Percentiles rank a stretch among this genome's conserved stretches.
These are phyloP conservation scores for Vaccinium corymbosum DNA, from an alignment of 148 eudicot genomes.

Conservation along the genomic window DNA sequence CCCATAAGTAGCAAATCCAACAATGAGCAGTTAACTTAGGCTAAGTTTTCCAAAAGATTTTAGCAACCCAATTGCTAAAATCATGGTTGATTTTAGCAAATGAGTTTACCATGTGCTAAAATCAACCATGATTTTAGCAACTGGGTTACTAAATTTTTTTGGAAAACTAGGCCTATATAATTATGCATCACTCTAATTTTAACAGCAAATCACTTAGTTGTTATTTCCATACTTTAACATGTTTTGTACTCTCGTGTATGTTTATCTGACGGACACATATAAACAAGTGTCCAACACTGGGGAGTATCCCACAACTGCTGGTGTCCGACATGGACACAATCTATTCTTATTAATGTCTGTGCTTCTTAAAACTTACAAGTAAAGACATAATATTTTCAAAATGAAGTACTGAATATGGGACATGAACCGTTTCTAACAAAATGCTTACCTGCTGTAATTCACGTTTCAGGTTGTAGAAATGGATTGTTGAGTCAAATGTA, in stretches of 20 bases:
- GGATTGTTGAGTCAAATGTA: conserved; percentile 93
- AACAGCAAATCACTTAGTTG: neutral
- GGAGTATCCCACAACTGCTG: neutral
- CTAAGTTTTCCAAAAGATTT: too few species aligned
- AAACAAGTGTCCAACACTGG: neutral
- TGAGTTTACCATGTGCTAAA: too few species aligned
- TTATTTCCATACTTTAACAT: neutral
- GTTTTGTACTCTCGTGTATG: neutral
- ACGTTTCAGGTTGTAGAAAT: conserved; percentile 93
- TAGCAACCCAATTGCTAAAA: too few species aligned
- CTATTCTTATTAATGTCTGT: neutral
- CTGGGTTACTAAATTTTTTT: too few species aligned
- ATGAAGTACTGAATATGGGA: neutral
- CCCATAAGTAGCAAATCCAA: neutral
- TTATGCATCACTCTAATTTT: neutral
- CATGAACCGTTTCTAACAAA: neutral
- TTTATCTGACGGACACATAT: neutral
- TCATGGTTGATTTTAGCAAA: too few species aligned
- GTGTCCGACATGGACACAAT: neutral
- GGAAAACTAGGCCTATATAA: neutral
- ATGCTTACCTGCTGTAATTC: conserved; percentile 82
- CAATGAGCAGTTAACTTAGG: neutral
- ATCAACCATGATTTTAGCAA: too few species aligned
- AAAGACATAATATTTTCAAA: neutral
- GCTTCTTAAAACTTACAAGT: neutral